These are phyloP conservation scores for Podospora conica DNA, from an alignment of 495 filamentous ascomycete species.

Conservation along the genomic window DNA sequence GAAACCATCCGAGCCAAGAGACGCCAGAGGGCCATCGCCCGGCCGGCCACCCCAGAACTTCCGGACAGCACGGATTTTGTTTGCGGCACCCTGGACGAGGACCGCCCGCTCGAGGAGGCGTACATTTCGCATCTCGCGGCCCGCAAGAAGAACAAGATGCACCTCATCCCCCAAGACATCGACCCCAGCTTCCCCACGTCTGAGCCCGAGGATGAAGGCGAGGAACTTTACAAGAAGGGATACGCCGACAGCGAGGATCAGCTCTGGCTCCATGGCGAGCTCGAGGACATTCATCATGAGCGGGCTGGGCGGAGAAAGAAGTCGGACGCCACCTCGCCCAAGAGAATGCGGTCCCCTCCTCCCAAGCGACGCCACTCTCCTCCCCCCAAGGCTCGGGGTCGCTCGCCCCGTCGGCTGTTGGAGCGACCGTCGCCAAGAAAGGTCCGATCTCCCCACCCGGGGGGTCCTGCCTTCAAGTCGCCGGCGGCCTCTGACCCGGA, in stretches of 20 bases:
- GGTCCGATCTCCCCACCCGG: constrained; percentile 58
- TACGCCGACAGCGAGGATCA: constrained; percentile 52
- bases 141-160: constrained; percentile 70
- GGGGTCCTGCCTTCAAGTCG: constrained; percentile 31
- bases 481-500: constrained; percentile 36
- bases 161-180: constrained; percentile 83
- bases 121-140: constrained; percentile 83
- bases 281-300: constrained; percentile 48
- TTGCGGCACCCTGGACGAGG: constrained; percentile 93
- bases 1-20: constrained; percentile 22
- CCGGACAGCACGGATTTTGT: constrained; percentile 98
- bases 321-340: constrained; percentile 31
- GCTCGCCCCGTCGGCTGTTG: constrained; percentile 63
- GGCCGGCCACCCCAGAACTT: constrained; percentile 70
- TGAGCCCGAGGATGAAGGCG: constrained; percentile 76
- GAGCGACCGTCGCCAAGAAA: constrained; percentile 62
- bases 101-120: constrained; percentile 85
- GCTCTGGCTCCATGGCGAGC: constrained; percentile 52
- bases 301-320: constrained; percentile 34
- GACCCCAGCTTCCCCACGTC: constrained; percentile 95
- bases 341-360: constrained; percentile 41
- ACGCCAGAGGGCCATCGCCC: constrained; percentile 36
- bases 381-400: constrained; percentile 41
- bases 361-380: constrained; percentile 43
- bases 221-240: constrained; percentile 48